phyloP scores from a whole-genome alignment of 495 filamentous ascomycete genomes.

The Xanthoparmelia taractica region DNA sequence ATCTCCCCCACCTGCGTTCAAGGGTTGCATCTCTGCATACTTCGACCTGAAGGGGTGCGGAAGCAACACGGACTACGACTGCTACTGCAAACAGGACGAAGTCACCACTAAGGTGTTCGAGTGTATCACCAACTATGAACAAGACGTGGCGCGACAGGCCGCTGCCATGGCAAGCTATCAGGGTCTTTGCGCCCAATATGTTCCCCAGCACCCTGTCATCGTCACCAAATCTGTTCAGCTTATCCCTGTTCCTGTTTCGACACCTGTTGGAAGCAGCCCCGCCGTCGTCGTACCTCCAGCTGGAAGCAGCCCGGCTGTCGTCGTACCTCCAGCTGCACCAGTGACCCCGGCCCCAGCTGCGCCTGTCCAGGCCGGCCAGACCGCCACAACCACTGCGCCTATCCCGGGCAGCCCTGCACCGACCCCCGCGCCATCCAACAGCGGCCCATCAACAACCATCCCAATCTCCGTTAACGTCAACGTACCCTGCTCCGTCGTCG shows the following conservation, averaged over 20 bases:
- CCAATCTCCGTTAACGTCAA: constrained; percentile 53
- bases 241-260: constrained; percentile 34
- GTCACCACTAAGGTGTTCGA: constrained; percentile 76
- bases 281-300: constrained; percentile 14
- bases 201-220: constrained; percentile 74
- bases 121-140: constrained; percentile 72
- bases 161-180: constrained; percentile 76
- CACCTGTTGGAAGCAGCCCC: constrained; percentile 13
- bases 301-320: constrained; percentile 13
- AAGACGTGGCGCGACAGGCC: constrained; percentile 55
- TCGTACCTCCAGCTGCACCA: constrained; percentile 32
- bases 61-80: constrained; percentile 73
- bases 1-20: constrained; percentile 45
- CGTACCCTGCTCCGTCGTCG: constrained; percentile 40
- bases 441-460: constrained; percentile 40
- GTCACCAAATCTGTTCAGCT: constrained; percentile 62
- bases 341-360: constrained; percentile 26
- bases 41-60: constrained; percentile 60
- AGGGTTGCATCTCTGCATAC: constrained; percentile 93
- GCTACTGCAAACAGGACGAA: constrained; percentile 74
- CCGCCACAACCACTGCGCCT: constrained; percentile 23
- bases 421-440: constrained; percentile 29
- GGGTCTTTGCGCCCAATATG: constrained; percentile 77
- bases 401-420: constrained; percentile 36
- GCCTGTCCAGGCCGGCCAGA: constrained; percentile 36